These are phyloP conservation scores for Leptodontidium sp. DNA, from an alignment of 2,329 filamentous ascomycete species.

Conservation along the genomic window DNA sequence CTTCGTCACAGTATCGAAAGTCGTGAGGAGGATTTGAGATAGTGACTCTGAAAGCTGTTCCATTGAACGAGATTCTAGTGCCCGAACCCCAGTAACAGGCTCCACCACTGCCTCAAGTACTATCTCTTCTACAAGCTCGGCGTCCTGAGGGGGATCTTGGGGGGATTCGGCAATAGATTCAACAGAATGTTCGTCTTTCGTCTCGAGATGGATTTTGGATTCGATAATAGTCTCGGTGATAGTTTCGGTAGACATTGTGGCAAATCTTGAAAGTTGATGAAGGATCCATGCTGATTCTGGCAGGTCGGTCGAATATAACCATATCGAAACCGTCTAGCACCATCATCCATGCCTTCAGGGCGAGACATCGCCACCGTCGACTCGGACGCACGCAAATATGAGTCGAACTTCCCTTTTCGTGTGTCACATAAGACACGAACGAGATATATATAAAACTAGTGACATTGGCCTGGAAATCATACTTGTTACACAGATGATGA, in stretches of 20 bases:
- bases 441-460: neutral
- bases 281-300: neutral
- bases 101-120: neutral
- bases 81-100: neutral
- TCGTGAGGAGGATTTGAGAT: constrained; percentile 18
- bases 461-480: constrained; percentile 4
- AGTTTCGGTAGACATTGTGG: constrained; percentile 17
- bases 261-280: neutral
- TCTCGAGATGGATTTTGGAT: neutral
- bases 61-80: neutral
- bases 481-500: neutral
- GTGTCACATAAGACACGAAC: neutral
- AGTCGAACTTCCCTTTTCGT: constrained; percentile 27
- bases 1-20: constrained; percentile 18
- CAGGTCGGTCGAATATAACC: neutral
- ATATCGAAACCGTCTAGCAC: neutral
- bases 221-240: neutral
- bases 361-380: constrained; percentile 18
- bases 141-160: neutral
- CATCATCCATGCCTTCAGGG: neutral
- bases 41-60: constrained; percentile 18
- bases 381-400: constrained; percentile 27
- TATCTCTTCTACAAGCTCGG: neutral
- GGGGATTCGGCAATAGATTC: neutral
- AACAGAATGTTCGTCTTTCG: neutral